phyloP scores from a whole-genome alignment of 345 rosid genomes.

The Salix koriyanagi region DNA sequence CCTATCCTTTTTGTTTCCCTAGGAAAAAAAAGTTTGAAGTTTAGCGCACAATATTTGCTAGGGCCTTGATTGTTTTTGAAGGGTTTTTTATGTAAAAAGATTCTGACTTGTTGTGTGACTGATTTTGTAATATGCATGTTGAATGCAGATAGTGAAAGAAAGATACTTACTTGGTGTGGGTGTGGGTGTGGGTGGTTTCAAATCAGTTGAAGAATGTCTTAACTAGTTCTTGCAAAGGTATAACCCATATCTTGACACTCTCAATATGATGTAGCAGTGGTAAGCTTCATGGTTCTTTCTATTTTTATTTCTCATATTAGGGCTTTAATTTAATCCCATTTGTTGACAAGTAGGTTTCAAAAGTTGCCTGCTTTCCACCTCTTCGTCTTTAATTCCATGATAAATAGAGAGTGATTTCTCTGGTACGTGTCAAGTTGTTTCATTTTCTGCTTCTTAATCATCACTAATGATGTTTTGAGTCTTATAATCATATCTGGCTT shows the following conservation, averaged over 20 bases:
- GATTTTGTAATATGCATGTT: neutral
- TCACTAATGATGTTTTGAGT: neutral
- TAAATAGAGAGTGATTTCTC: neutral
- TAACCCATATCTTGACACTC: neutral
- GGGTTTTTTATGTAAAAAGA: neutral
- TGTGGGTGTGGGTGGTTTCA: neutral
- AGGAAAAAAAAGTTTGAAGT: neutral
- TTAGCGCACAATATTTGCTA: neutral
- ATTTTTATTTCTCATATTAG: neutral
- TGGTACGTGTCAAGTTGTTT: neutral
- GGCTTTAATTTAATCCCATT: neutral
- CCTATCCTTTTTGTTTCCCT: neutral
- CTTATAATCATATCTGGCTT: neutral
- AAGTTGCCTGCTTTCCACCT: neutral
- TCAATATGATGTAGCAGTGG: no score
- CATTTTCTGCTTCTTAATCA: neutral
- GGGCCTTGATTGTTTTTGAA: neutral
- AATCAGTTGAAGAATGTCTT: neutral
- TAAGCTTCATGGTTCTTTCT: neutral
- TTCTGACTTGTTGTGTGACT: neutral
- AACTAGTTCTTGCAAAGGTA: neutral
- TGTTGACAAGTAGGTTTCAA: neutral
- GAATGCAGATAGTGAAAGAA: neutral
- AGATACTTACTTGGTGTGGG: neutral
- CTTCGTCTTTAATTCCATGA: neutral